Conservation (phyloP, 306 rosid species). For the Elaeagnus macrophylla region DNA sequence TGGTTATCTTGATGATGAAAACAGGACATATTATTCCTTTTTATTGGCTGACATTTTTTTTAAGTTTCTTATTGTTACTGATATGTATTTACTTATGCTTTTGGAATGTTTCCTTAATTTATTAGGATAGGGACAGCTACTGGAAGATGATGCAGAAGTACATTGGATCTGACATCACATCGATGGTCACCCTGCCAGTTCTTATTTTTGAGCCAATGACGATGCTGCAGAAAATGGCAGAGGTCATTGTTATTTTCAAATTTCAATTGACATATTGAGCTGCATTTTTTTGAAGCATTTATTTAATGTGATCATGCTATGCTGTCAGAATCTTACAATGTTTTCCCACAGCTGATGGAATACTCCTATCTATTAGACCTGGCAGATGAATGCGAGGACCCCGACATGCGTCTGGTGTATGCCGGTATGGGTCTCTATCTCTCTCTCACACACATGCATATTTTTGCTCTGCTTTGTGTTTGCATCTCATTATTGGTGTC, state of each 20-base stretch:
- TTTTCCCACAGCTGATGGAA: constrained; percentile 69
- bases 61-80: no score
- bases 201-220: constrained; percentile 94
- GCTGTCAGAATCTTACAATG: constrained; percentile 12
- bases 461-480: neutral
- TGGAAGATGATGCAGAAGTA: constrained; percentile 96
- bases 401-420: constrained; percentile 64
- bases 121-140: constrained; percentile 82
- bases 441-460: constrained; percentile 2
- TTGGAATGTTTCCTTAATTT: neutral
- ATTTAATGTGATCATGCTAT: constrained; percentile 5
- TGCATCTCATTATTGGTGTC: neutral
- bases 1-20: no score
- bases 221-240: constrained; percentile 88
- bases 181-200: constrained; percentile 87
- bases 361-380: constrained; percentile 70
- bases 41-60: no score
- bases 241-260: constrained; percentile 43
- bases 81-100: no score
- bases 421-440: constrained; percentile 38
- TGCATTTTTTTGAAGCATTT: constrained; percentile 5
- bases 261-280: constrained; percentile 4
- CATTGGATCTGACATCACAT: constrained; percentile 74
- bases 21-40: no score
- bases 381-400: constrained; percentile 87